Percentiles rank a stretch among this genome's conserved stretches.
phyloP scores from a whole-genome alignment of 306 rosid genomes.

The Medicago lupulina region DNA sequence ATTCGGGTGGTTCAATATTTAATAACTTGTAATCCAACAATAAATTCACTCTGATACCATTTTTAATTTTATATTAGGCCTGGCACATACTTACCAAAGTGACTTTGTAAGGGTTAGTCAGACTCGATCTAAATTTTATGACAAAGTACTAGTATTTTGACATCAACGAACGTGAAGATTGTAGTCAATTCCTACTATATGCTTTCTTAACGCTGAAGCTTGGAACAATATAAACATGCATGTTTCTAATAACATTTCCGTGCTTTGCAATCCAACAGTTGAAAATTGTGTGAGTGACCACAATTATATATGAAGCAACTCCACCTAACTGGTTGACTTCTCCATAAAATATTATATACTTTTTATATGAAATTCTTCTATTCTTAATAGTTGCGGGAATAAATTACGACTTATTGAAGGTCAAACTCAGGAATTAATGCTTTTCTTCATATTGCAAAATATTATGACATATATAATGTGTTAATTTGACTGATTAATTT shows the following conservation, averaged over 20 bases:
- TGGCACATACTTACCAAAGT: too few species aligned
- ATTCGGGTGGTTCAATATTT: too few species aligned
- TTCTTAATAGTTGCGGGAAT: conserved; percentile 6
- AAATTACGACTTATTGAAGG: background rate
- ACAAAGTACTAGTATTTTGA: conserved; percentile 7
- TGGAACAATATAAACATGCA: conserved; percentile 47
- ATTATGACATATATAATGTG: background rate
- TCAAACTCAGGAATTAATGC: background rate
- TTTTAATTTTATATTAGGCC: too few species aligned
- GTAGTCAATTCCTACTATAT: conserved; percentile 6
- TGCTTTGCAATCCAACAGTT: conserved; percentile 33
- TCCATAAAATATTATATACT: background rate
- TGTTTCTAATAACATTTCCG: conserved; percentile 7
- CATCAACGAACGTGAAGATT: conserved; percentile 12
- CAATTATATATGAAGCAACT: conserved; percentile 36
- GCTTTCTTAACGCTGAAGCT: conserved; percentile 51
- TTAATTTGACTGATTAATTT: background rate
- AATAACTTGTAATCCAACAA: too few species aligned
- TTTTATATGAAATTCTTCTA: background rate
- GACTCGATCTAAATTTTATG: background rate
- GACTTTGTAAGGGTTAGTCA: too few species aligned
- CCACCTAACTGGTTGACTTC: conserved; percentile 26
- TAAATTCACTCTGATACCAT: too few species aligned
- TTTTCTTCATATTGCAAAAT: background rate
- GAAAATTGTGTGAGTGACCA: conserved; percentile 44